Conservation (phyloP, 2,329 filamentous ascomycete genomes). For the Hymenoscyphus linearis region DNA sequence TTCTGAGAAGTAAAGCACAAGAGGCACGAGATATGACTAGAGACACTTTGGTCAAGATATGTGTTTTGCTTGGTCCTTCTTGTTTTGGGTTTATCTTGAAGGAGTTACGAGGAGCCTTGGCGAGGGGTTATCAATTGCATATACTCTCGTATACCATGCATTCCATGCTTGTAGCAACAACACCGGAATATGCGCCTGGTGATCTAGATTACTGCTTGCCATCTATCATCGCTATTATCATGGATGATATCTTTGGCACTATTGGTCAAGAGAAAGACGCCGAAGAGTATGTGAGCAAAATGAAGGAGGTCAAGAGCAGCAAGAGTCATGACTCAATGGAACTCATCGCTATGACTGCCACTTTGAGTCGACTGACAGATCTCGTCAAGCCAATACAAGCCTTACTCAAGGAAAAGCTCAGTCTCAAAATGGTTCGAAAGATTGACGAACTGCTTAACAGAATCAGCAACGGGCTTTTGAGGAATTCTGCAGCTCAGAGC, state of each 20-base stretch:
- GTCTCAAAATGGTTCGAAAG: constrained; percentile 77
- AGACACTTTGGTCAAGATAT: constrained; percentile 80
- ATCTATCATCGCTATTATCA: constrained; percentile 75
- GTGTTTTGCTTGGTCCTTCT: constrained; percentile 69
- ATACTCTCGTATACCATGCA: constrained; percentile 94
- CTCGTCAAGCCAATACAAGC: constrained; percentile 74
- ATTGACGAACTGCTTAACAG: constrained; percentile 83
- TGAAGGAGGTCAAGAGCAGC: constrained; percentile 96
- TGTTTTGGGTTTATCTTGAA: constrained; percentile 93
- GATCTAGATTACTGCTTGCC: constrained; percentile 84
- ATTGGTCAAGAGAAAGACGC: constrained; percentile 95
- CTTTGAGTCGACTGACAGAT: constrained; percentile 65
- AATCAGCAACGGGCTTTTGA: constrained; percentile 74
- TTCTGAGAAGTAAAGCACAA: constrained; percentile 81
- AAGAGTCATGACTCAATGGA: constrained; percentile 99
- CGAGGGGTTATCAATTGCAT: constrained; percentile 86
- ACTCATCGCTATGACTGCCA: constrained; percentile 76
- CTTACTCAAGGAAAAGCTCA: constrained; percentile 77
- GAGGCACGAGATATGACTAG: constrained; percentile 88
- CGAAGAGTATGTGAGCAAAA: constrained; percentile 88
- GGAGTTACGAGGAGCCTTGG: constrained; percentile 77
- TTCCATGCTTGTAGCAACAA: constrained; percentile 73
- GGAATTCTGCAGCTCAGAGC: constrained; percentile 73
- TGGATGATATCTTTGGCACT: constrained; percentile 95
- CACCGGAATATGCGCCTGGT: constrained; percentile 69